Percentiles rank a stretch among this genome's conserved stretches.
These are phyloP conservation scores for Colletotrichum spinosum DNA, from an alignment of 2,329 filamentous ascomycete genomes.

Conservation along the genomic window DNA sequence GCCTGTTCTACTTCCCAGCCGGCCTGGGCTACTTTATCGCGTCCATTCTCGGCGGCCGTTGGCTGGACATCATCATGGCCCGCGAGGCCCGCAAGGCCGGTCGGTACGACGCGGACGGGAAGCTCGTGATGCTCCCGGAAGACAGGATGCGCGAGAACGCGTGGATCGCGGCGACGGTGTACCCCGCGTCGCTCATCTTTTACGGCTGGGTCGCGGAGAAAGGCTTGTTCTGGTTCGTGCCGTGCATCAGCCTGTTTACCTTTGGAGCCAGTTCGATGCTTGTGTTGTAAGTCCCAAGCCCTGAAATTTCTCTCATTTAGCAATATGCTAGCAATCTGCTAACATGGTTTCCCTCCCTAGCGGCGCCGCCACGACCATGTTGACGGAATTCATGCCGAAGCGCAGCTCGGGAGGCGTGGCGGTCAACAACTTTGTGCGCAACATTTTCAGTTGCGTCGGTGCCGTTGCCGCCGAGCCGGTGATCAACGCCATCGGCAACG, in stretches of 20 bases:
- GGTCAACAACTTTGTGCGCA: constrained; percentile 84
- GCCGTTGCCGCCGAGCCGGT: constrained; percentile 77
- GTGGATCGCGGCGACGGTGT: constrained; percentile 78
- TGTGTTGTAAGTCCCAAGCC: constrained; percentile 64
- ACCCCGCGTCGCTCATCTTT: constrained; percentile 76
- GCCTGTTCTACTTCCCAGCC: constrained; percentile 81
- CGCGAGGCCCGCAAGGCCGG: constrained; percentile 78
- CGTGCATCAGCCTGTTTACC: constrained; percentile 74
- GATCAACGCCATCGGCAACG: constrained; percentile 77
- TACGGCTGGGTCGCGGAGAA: constrained; percentile 81
- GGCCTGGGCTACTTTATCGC: constrained; percentile 79
- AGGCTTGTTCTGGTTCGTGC: constrained; percentile 73
- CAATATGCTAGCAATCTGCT: constrained; percentile 15
- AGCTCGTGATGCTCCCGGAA: constrained; percentile 77
- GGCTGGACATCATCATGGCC: constrained; percentile 86
- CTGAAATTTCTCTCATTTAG: not conserved
- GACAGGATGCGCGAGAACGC: constrained; percentile 87
- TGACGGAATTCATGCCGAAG: constrained; percentile 85
- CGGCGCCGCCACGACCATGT: constrained; percentile 80
- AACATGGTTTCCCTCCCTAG: constrained; percentile 39
- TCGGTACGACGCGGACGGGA: constrained; percentile 74
- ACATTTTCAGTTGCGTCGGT: constrained; percentile 81
- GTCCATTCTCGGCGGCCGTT: constrained; percentile 77
- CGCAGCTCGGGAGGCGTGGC: constrained; percentile 79
- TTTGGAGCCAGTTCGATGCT: constrained; percentile 86